These are phyloP conservation scores for Moelleriella libera DNA, from an alignment of 2,329 filamentous ascomycete species.

Conservation along the genomic window DNA sequence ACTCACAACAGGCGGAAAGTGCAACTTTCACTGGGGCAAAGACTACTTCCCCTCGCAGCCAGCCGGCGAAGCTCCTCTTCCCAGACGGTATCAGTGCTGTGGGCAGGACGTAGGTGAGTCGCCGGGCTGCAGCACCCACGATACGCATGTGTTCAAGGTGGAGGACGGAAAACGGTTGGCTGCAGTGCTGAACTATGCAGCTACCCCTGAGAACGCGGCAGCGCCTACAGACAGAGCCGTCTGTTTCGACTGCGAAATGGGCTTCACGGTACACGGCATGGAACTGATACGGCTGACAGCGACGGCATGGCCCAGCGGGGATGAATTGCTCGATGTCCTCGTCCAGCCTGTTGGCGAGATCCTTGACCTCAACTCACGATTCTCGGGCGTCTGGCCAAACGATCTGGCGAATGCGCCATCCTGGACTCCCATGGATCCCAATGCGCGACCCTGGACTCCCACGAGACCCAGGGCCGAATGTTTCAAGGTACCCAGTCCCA, in stretches of 20 bases:
- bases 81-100: slow-evolving; percentile 66
- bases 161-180: slow-evolving; percentile 64
- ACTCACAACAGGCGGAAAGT: slow-evolving; percentile 62
- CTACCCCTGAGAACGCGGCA: slow-evolving; percentile 54
- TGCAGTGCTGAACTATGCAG: slow-evolving; percentile 61
- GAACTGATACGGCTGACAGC: slow-evolving; percentile 86
- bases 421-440: slow-evolving; percentile 21
- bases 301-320: slow-evolving; percentile 69
- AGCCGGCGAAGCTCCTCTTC: slow-evolving; percentile 40
- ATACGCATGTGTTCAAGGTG: slow-evolving; percentile 79
- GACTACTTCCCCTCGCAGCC: slow-evolving; percentile 43
- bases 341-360: slow-evolving; percentile 74
- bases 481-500: no score
- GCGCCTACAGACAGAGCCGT: slow-evolving; percentile 46
- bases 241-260: slow-evolving; percentile 95
- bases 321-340: slow-evolving; percentile 66
- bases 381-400: slow-evolving; percentile 72
- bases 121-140: slow-evolving; percentile 55
- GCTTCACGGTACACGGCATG: slow-evolving; percentile 76
- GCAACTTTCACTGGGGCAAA: slow-evolving; percentile 70
- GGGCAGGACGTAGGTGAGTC: slow-evolving; percentile 58
- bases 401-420: slow-evolving; percentile 57
- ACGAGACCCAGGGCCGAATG: no score
- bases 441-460: not conserved
- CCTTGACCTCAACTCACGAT: slow-evolving; percentile 82